Base-by-base conservation (phyloP, 2,329 filamentous ascomycete species). In the Juglanconis sp. region DNA sequence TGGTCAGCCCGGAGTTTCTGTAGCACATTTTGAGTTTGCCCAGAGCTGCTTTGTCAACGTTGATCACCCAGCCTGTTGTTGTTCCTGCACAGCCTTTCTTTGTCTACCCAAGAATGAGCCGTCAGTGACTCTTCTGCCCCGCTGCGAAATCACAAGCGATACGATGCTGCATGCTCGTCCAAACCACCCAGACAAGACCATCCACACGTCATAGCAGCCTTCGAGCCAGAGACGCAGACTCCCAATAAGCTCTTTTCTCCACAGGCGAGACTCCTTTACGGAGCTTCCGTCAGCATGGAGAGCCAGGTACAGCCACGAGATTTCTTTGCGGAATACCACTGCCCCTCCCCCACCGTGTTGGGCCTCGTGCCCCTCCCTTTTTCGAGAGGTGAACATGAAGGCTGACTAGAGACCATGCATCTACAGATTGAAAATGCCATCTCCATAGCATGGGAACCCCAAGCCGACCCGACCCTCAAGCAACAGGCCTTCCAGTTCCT, bases 371-470 rank as follows among this genome's bases (percentile, higher is more conserved):
- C 53, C 51, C 32, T 46, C 30, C 40, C 53, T 11, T 17, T 49
- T 40, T 53, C 10, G 3, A 30, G 8, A 3, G 15, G 36, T 13
- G n/a, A 34, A 40, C 9, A 32, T 38, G 40, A n/a, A 34, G 8
- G 36, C 44, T 61, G 56, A 62, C 51, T 31, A 52, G 13, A 30
- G 30, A n/a, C n/a, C 32, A 7, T 34, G 2, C 24, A 30, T 49
- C n/a, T 54, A 15, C 71, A 97, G 91, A 88, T 97, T 75, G 90
- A 95, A 79, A 94, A 91, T 79, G 95, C 95, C 76, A 95, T 98
- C 79, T 87, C 95, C 76, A 96, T 98, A 78, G 91, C 92, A 76
- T 95, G 88, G 80, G 88, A 94, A 76, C 91, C 91, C 62, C 78
- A 83, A 69, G 89, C 92, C 69, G 87, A 93, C 75, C 87, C 85